These are phyloP conservation scores for Hypocreales sp. DNA, from an alignment of 2,329 filamentous ascomycete species.

Conservation along the genomic window DNA sequence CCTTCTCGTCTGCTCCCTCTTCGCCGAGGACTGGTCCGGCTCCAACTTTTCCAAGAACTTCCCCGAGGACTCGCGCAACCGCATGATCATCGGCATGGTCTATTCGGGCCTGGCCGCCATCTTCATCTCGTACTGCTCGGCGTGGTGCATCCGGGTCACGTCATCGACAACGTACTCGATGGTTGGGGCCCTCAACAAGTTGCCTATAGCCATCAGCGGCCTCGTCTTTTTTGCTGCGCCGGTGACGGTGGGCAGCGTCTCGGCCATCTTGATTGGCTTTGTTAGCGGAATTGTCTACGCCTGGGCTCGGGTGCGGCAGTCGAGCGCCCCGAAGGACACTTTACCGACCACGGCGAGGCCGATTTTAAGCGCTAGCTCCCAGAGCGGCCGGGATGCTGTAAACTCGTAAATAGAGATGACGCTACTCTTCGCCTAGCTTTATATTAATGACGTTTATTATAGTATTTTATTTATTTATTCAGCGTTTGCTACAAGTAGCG, in stretches of 20 bases:
- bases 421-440: too few relatives aligned
- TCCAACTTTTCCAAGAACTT: conserved; percentile 79
- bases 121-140: conserved; percentile 97
- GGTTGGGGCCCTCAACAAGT: conserved; percentile 98
- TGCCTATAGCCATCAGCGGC: conserved; percentile 84
- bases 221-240: conserved; percentile 92
- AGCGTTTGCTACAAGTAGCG: too few relatives aligned
- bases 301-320: conserved; percentile 47
- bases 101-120: conserved; percentile 87
- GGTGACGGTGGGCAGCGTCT: conserved; percentile 80
- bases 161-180: conserved; percentile 97
- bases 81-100: conserved; percentile 74
- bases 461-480: too few relatives aligned
- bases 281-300: conserved; percentile 85
- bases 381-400: conserved; percentile 76
- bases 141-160: conserved; percentile 96
- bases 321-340: conserved; percentile 46
- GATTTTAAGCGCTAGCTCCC: conserved; percentile 75
- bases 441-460: too few relatives aligned
- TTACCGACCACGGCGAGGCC: conserved; percentile 50
- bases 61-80: conserved; percentile 60
- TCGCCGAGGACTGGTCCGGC: conserved; percentile 84
- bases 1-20: conserved; percentile 63
- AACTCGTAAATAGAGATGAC: conserved; percentile 41
- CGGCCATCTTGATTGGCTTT: conserved; percentile 83